Evolutionary conservation across 495 filamentous ascomycete species (phyloP).

Genomic region (Cladorrhinum samala): DNA sequence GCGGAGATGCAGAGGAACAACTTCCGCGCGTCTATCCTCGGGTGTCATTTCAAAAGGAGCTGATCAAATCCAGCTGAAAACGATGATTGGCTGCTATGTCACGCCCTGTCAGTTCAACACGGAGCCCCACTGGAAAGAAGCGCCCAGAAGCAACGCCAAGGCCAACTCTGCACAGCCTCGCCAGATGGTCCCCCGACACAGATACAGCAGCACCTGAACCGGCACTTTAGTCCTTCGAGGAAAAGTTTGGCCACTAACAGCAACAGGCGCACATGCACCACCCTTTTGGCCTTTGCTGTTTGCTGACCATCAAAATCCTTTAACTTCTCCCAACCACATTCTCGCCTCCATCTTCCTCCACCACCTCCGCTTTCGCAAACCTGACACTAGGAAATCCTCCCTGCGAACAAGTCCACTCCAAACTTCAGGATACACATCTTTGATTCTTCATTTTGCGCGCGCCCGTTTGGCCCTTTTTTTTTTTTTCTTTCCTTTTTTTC

Average conservation of each 20-base stretch:
- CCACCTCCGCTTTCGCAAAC: conserved; percentile 2
- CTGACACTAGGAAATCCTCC: too few species aligned
- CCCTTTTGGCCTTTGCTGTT: not conserved
- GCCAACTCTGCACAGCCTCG: conserved; percentile 11
- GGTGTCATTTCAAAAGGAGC: too few species aligned
- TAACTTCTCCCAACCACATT: not conserved
- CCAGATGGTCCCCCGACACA: too few species aligned
- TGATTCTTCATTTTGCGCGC: too few species aligned
- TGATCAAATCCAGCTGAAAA: conserved; percentile 13
- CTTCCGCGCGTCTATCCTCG: conserved; percentile 2
- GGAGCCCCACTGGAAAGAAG: conserved; percentile 9
- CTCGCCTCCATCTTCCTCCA: not conserved
- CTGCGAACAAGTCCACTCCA: not conserved
- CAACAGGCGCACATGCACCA: too few species aligned
- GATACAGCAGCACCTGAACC: too few species aligned
- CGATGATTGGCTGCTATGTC: conserved; percentile 14
- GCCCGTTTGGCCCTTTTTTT: too few species aligned
- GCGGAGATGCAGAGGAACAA: not conserved
- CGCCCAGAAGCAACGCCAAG: conserved; percentile 13
- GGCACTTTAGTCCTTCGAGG: too few species aligned
- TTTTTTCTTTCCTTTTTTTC: not conserved
- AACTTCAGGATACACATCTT: not conserved
- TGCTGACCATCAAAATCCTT: conserved; percentile 1
- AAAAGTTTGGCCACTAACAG: too few species aligned
- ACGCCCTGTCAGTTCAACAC: conserved; percentile 6